A percentile compares a stretch with the other conserved stretches of the same genome.
Evolutionary conservation across 2,329 filamentous ascomycete genomes (phyloP).

Genomic region (Metarhizium anisopliae): DNA sequence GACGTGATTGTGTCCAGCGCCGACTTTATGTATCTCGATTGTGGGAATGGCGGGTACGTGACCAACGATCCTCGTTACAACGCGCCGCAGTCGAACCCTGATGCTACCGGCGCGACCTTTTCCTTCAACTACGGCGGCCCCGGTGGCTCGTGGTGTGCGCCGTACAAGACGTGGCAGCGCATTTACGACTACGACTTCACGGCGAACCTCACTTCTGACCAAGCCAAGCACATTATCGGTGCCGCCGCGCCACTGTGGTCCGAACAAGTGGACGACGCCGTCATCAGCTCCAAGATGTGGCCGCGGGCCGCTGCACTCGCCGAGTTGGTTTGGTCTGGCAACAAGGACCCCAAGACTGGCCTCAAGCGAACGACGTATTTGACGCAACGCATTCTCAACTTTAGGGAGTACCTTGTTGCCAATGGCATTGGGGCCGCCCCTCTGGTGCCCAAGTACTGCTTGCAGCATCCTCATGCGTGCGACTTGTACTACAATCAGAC

Average conservation of each 20-base stretch:
- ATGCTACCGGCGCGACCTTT: constrained; percentile 21
- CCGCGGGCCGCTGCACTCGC: constrained; percentile 46
- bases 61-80: constrained; percentile 49
- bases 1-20: constrained; percentile 46
- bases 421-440: constrained; percentile 41
- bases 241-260: constrained; percentile 42
- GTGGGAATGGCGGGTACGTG: constrained; percentile 43
- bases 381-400: constrained; percentile 49
- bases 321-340: constrained; percentile 47
- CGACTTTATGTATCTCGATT: constrained; percentile 49
- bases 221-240: constrained; percentile 42
- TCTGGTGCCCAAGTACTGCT: constrained; percentile 48
- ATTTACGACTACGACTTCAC: constrained; percentile 52
- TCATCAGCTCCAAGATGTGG: constrained; percentile 43
- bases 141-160: constrained; percentile 48
- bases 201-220: constrained; percentile 31
- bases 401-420: constrained; percentile 49
- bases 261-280: constrained; percentile 45
- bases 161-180: constrained; percentile 52
- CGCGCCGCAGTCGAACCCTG: constrained; percentile 38
- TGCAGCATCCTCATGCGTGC: constrained; percentile 48
- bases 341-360: constrained; percentile 34
- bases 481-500: constrained; percentile 45
- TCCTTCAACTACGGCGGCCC: constrained; percentile 46
- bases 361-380: constrained; percentile 26